Percentiles rank a stretch among this genome's conserved stretches.
Conservation (phyloP, 345 rosid species). For the Stellera chamaejasme region DNA sequence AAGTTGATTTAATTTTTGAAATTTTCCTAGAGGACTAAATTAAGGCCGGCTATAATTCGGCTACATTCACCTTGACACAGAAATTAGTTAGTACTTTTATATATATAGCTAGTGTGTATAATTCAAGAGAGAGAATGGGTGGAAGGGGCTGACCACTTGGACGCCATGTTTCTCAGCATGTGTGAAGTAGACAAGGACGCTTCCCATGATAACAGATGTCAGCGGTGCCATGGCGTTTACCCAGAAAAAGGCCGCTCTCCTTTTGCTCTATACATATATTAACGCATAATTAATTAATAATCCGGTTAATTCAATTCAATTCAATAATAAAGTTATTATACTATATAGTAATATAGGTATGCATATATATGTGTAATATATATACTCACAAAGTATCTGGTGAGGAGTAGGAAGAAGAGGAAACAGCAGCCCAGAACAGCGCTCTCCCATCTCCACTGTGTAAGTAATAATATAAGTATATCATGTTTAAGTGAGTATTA, state of each 20-base stretch:
- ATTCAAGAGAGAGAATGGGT: no score
- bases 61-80: no score
- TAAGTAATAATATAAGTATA: background rate
- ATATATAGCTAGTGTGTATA: background rate
- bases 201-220: constrained; percentile 76
- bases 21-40: no score
- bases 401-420: constrained; percentile 71
- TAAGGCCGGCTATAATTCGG: no score
- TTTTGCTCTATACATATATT: constrained; percentile 54
- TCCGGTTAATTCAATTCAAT: background rate
- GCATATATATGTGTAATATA: no score
- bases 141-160: constrained; percentile 54
- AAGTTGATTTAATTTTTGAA: no score
- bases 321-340: background rate
- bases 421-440: constrained; percentile 73
- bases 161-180: constrained; percentile 95
- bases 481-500: no score
- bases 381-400: constrained; percentile 64
- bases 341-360: no score
- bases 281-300: background rate
- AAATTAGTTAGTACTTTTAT: no score
- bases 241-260: constrained; percentile 71
- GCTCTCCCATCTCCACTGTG: constrained; percentile 99
- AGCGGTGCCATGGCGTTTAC: constrained; percentile 87
- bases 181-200: constrained; percentile 69